These are phyloP conservation scores for Bertia moriformis DNA, from an alignment of 2,329 filamentous ascomycete species.

Conservation along the genomic window DNA sequence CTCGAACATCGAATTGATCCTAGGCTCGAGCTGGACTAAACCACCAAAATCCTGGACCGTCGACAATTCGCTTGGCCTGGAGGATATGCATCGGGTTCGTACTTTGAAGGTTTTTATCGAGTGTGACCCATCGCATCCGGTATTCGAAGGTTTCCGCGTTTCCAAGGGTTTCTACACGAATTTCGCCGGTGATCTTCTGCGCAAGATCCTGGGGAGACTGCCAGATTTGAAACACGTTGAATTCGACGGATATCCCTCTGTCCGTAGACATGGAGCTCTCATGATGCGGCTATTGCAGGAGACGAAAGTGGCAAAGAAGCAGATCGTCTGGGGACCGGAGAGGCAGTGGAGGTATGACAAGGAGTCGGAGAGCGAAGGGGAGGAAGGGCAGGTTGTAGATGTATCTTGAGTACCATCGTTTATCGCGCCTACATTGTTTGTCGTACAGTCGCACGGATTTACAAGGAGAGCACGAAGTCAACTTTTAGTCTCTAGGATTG, in stretches of 20 bases:
- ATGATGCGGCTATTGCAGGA: constrained; percentile 25
- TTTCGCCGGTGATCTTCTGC: constrained; percentile 33
- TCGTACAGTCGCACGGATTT: no score
- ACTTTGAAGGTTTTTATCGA: constrained; percentile 40
- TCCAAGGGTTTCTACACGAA: constrained; percentile 40
- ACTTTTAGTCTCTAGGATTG: no score
- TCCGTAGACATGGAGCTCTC: constrained; percentile 31
- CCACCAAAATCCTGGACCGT: constrained; percentile 39
- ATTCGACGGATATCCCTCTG: constrained; percentile 39
- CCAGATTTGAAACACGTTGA: constrained; percentile 31
- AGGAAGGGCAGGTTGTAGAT: no score
- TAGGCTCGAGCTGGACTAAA: constrained; percentile 42
- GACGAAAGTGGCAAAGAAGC: constrained; percentile 9
- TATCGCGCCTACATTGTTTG: no score
- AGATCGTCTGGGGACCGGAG: constrained; percentile 21
- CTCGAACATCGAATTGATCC: constrained; percentile 34
- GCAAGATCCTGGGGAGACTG: constrained; percentile 29
- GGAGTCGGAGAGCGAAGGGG: no score
- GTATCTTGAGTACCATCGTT: no score
- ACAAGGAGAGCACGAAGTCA: no score
- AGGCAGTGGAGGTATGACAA: constrained; percentile 20
- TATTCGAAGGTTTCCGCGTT: constrained; percentile 40
- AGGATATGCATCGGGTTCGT: constrained; percentile 27
- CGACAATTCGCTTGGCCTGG: constrained; percentile 28
- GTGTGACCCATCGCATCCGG: constrained; percentile 33